These are phyloP conservation scores for Parmales sp. DNA, from an alignment of 108 stramenopile species.

Conservation along the genomic window DNA sequence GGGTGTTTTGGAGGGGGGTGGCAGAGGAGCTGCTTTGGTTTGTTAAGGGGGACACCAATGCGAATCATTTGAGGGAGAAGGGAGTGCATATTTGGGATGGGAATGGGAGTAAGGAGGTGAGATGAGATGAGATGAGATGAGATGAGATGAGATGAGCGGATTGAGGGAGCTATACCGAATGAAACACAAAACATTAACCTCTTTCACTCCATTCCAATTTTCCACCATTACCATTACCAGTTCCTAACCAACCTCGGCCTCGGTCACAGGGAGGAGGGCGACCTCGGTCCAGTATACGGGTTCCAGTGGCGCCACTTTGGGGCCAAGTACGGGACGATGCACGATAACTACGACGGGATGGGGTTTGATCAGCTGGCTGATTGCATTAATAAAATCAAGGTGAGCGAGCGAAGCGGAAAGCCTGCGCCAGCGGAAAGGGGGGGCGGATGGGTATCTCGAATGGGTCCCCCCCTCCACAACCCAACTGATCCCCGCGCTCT, in stretches of 20 bases:
- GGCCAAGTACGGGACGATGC: slow-evolving; percentile 90
- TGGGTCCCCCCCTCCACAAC: too few relatives aligned
- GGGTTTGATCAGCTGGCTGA: slow-evolving; percentile 96
- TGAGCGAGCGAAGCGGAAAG: too few relatives aligned
- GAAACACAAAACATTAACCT: too few relatives aligned
- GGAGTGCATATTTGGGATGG: slow-evolving; percentile 99
- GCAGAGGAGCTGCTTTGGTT: slow-evolving; percentile 99
- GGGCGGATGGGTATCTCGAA: too few relatives aligned
- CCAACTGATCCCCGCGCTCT: too few relatives aligned
- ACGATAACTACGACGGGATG: slow-evolving; percentile 92
- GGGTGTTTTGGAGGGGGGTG: slow-evolving; percentile 97
- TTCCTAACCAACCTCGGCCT: slow-evolving; percentile 88
- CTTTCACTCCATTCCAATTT: too few relatives aligned
- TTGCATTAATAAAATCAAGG: slow-evolving; percentile 80
- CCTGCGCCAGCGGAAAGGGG: too few relatives aligned
- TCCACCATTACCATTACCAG: too few relatives aligned
- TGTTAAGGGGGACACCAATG: slow-evolving; percentile 88
- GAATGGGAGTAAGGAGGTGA: slow-evolving; percentile 96
- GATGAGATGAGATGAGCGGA: too few relatives aligned
- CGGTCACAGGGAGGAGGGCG: slow-evolving; percentile 90
- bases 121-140: too few relatives aligned
- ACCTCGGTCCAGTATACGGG: slow-evolving; percentile 99
- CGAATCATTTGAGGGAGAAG: slow-evolving; percentile 76
- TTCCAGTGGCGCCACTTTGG: slow-evolving; percentile 99
- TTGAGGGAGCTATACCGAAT: too few relatives aligned